These are phyloP conservation scores for Kwoniella sp. DNA, from an alignment of 768 basidiomycete genomes.

Conservation along the genomic window DNA sequence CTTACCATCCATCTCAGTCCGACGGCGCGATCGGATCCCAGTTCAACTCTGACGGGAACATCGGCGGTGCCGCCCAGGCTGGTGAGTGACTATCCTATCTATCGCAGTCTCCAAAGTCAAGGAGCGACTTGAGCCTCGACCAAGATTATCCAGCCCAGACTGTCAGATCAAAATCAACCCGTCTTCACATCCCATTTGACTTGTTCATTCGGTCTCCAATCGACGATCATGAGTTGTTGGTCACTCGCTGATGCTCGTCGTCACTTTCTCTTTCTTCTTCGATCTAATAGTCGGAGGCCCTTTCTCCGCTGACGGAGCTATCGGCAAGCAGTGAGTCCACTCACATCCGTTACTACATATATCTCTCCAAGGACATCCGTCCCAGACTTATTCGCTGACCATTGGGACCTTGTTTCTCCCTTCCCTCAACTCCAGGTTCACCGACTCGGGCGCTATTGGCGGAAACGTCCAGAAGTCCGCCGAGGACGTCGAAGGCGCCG, in stretches of 20 bases:
- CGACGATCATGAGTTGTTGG: no score
- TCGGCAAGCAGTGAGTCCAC: slow-evolving; percentile 43
- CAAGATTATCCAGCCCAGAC: no score
- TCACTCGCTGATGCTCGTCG: no score
- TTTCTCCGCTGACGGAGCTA: slow-evolving; percentile 38
- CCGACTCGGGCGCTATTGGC: slow-evolving; percentile 34
- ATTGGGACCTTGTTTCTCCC: neutral
- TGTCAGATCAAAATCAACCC: no score
- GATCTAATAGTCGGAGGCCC: slow-evolving; percentile 46
- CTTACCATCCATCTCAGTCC: slow-evolving; percentile 12
- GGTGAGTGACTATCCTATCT: no score
- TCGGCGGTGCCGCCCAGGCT: slow-evolving; percentile 32
- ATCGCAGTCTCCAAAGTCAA: no score
- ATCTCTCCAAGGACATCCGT: neutral
- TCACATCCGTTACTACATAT: neutral
- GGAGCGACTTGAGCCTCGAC: no score
- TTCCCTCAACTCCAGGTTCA: slow-evolving; percentile 25
- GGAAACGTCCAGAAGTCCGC: slow-evolving; percentile 35
- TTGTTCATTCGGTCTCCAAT: no score
- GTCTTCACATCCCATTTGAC: no score
- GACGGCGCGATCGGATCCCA: slow-evolving; percentile 41
- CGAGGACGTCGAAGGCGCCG: slow-evolving; percentile 32
- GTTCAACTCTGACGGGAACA: slow-evolving; percentile 40
- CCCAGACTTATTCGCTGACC: neutral
- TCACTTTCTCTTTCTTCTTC: neutral